Evolutionary conservation across 139 green algal species (phyloP), one percentile per base, ranked within the genome.

Genomic region (Chloropicon primus): DNA sequence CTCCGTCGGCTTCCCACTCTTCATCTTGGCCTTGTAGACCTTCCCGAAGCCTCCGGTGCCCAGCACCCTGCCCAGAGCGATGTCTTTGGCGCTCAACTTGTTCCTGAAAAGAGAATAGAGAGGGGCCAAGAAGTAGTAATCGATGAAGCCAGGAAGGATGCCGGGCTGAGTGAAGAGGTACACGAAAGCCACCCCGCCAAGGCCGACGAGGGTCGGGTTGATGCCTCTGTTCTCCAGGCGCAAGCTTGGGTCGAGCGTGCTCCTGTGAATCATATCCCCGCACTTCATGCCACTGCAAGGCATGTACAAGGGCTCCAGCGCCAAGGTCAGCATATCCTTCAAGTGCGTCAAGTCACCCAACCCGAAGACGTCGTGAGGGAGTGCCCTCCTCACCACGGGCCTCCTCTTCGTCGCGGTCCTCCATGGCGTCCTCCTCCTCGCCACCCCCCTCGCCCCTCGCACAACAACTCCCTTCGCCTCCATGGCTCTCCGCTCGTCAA

Each of bases 281-380:
- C 93, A 97, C 75, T 94, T 94, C 87, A 93, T 90, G 1, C 84
- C 83, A 3, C 84, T 89, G 82, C 93, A 97, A 2, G 93, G 92
- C 26, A 91, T 78, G 21, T 87, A 88, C 0, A 97, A 82, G 0
- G 86, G 84, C 83, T 93, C 90, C 53, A 93, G 93, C 0, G 84
- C 89, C 71, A 97, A 71, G 0, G 84, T 81, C 28, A 93, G 76
- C 75, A 91, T 80, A 26, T 91, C 76, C 0, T 84, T 23, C 10
- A 90, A 74, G 22, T 24, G 76, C 41, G 41, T 62, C 41, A 17
- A 5, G 41, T 62, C 41, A 17, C 17, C 41, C 41, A 17, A 5
- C 10, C n/a, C n/a, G n/a, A n/a, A n/a, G n/a, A n/a, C n/a, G n/a
- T n/a, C n/a, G n/a, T n/a, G n/a, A n/a, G n/a, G n/a, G n/a, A n/a